Evolutionary conservation across 1,139 yeast species (phyloP).

Genomic region (Scheffersomyces segobiensis): DNA sequence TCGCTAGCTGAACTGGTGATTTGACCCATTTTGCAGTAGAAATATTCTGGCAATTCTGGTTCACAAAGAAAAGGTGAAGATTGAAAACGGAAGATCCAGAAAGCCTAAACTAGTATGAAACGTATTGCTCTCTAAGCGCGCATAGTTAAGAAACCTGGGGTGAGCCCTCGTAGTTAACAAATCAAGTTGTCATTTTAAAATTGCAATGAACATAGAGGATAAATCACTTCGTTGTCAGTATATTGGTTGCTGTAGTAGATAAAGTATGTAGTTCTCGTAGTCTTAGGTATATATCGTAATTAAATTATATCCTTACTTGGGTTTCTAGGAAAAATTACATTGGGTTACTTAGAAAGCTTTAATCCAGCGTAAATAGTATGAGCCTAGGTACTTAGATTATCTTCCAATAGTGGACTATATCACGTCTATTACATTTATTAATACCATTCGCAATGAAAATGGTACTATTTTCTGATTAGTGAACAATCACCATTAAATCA

Average conservation of each 20-base stretch:
- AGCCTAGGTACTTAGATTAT: no score
- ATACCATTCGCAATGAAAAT: not conserved
- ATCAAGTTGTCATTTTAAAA: not conserved
- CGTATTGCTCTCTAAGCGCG: not conserved
- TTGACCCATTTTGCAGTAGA: conserved; percentile 19
- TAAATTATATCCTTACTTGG: no score
- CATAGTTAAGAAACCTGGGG: not conserved
- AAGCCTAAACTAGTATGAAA: not conserved
- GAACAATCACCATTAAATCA: not conserved
- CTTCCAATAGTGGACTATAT: not conserved
- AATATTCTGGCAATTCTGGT: not conserved
- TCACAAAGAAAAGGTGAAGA: not conserved
- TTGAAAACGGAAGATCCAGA: not conserved
- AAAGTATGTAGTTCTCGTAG: not conserved
- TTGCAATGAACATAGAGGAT: not conserved
- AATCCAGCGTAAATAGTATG: not conserved
- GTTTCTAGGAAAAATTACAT: no score
- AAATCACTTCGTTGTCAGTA: not conserved
- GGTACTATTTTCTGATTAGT: not conserved
- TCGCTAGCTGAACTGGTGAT: conserved; percentile 15
- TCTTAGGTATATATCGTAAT: not conserved
- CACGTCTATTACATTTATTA: not conserved
- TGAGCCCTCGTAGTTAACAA: not conserved
- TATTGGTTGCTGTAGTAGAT: not conserved
- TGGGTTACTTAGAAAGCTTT: no score